Base-by-base conservation (phyloP, 495 filamentous ascomycete species). In the Saxophila tyrrhenica region DNA sequence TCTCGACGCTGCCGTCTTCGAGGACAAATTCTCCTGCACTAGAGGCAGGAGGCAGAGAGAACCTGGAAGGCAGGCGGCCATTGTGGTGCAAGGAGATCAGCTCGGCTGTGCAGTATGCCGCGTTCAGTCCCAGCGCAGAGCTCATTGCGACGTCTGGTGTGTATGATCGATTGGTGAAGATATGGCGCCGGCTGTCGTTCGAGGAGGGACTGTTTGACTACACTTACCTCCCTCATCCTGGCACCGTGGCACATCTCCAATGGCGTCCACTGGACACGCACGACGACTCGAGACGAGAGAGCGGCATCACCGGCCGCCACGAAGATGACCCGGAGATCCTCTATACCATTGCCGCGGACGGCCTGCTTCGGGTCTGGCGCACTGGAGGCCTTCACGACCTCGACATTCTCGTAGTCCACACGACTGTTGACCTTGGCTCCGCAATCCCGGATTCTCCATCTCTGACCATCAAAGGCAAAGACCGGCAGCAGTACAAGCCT, bases 261-360 rank as follows among this genome's bases (percentile, higher is more conserved):
- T 99, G 92, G 92, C 79, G 89, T 25, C 59, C 55, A 2, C 17
- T 55, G 39, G 25, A 51, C 10, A 20, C 49, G 45, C 39, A 54
- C 29, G 2, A n/a, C 2, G 44, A 57, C 0, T 43, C 48, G 29
- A 13, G 48, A 2, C 13, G 54, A 23, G 47, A 54, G 7, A 58
- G 50, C 25, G 52, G 55, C 8, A 55, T 62, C 3, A 52, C 43
- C 23, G 51, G 55, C 13, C 20, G 51, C 8, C 48, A 51, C 25
- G 59, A 62, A 13, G 59, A 62, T n/a, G 55, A 58, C 24, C 55
- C 55, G 2, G 59, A 94, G 68, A 85, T 94, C 1, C 75, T 99
- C n/a, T 97, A 92, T 64, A 95, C 94, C 0, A 79, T 92, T 53
- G 94, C 89, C 63, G 78, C 77, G n/a, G 94, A 96, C 63, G 81